These are phyloP conservation scores for Sclerotinia sclerotiorum DNA, from an alignment of 2,329 filamentous ascomycete genomes.

Conservation along the genomic window DNA sequence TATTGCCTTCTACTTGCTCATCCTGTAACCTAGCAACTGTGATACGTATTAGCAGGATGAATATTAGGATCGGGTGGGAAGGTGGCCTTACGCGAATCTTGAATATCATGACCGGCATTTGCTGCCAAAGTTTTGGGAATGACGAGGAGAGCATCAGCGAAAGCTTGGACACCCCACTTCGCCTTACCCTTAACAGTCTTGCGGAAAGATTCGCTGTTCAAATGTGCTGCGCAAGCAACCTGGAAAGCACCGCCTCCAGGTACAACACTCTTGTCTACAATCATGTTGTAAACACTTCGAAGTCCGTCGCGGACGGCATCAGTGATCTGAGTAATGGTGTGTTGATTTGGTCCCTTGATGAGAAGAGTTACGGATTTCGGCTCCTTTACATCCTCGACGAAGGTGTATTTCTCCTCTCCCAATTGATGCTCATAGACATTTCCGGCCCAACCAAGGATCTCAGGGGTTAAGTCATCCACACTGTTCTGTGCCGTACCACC, in stretches of 20 bases:
- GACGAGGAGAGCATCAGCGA: conserved; percentile 89
- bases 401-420: conserved; percentile 98
- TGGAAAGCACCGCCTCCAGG: conserved; percentile 96
- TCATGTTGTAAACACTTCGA: conserved; percentile 98
- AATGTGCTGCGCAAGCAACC: conserved; percentile 82
- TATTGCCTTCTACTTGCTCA: conserved; percentile 77
- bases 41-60: conserved; percentile 28
- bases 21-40: conserved; percentile 83
- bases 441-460: conserved; percentile 92
- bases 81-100: conserved; percentile 76
- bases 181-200: conserved; percentile 97
- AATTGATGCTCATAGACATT: conserved; percentile 96
- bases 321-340: conserved; percentile 95
- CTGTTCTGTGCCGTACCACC: conserved; percentile 93
- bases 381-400: conserved; percentile 97
- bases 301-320: conserved; percentile 95
- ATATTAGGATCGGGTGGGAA: neutral
- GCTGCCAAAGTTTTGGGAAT: conserved; percentile 97
- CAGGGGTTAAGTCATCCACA: conserved; percentile 85
- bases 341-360: conserved; percentile 96
- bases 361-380: conserved; percentile 96
- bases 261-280: conserved; percentile 95
- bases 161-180: conserved; percentile 92
- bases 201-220: conserved; percentile 81
- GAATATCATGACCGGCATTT: conserved; percentile 94